These are phyloP conservation scores for Coemansia sp. DNA, from an alignment of 192 early-diverging fungal genomes.

Conservation along the genomic window DNA sequence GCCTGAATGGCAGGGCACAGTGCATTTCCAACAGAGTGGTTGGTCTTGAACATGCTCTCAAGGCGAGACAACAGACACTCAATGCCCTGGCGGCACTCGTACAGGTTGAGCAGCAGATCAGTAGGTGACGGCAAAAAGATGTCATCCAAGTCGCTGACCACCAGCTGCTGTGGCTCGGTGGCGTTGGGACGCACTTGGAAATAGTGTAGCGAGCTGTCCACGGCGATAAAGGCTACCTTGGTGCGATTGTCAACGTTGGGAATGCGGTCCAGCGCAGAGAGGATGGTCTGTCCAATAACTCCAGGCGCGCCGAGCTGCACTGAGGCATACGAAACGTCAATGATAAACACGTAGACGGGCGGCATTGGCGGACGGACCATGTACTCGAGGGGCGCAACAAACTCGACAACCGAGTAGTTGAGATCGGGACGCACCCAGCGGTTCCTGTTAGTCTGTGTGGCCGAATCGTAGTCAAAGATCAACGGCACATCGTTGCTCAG, in stretches of 20 bases:
- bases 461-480: slow-evolving; percentile 75
- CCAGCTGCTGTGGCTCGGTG: slow-evolving; percentile 91
- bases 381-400: slow-evolving; percentile 94
- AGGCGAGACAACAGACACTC: slow-evolving; percentile 73
- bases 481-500: slow-evolving; percentile 85
- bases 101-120: slow-evolving; percentile 86
- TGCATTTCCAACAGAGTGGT: slow-evolving; percentile 74
- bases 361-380: slow-evolving; percentile 99
- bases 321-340: slow-evolving; percentile 91
- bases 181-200: slow-evolving; percentile 75
- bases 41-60: slow-evolving; percentile 82
- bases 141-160: slow-evolving; percentile 90
- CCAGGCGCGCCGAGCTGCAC: slow-evolving; percentile 84
- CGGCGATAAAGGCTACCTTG: slow-evolving; percentile 86
- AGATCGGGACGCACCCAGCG: slow-evolving; percentile 87
- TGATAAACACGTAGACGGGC: slow-evolving; percentile 87
- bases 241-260: slow-evolving; percentile 89
- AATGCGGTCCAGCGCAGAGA: slow-evolving; percentile 78
- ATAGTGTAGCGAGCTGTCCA: slow-evolving; percentile 87
- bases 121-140: slow-evolving; percentile 84
- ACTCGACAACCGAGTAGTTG: slow-evolving; percentile 88
- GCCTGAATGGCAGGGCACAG: slow-evolving; percentile 82
- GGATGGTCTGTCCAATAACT: slow-evolving; percentile 75
- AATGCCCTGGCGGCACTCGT: slow-evolving; percentile 73
- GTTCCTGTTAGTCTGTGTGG: slow-evolving; percentile 75